Conservation (phyloP, 2,329 filamentous ascomycete species). For the Aspergillus sp. region DNA sequence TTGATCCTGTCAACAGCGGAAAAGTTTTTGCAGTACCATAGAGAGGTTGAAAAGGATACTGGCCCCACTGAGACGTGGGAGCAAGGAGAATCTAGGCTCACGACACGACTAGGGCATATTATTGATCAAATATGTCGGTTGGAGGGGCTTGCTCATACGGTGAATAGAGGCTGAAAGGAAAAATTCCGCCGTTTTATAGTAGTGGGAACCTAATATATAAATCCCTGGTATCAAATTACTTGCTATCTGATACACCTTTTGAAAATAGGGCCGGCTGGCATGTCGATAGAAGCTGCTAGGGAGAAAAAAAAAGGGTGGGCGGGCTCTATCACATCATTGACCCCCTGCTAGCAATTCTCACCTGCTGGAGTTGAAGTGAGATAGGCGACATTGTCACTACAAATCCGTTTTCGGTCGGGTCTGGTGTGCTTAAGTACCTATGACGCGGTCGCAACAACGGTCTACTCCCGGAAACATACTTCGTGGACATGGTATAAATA, state of each 20-base stretch:
- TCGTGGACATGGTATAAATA: background rate
- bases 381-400: background rate
- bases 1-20: slow-evolving; percentile 58
- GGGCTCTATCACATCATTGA: background rate
- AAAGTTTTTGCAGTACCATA: slow-evolving; percentile 62
- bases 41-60: slow-evolving; percentile 55
- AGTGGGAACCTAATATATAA: background rate
- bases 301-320: too few species aligned
- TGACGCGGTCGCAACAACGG: background rate
- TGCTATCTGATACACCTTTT: background rate
- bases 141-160: background rate
- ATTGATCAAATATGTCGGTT: slow-evolving; percentile 42
- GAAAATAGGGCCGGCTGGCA: background rate
- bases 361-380: background rate
- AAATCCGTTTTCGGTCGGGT: too few species aligned
- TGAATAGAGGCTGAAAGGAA: background rate
- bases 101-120: slow-evolving; percentile 54
- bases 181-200: background rate
- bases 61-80: slow-evolving; percentile 44
- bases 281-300: background rate
- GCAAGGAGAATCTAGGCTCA: slow-evolving; percentile 54
- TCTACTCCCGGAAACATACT: background rate
- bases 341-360: background rate
- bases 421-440: too few species aligned
- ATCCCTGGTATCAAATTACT: background rate